Percentiles rank a stretch among this genome's conserved stretches.
phyloP scores from a whole-genome alignment of 768 basidiomycete species.

The Leccinum subgranulosum region DNA sequence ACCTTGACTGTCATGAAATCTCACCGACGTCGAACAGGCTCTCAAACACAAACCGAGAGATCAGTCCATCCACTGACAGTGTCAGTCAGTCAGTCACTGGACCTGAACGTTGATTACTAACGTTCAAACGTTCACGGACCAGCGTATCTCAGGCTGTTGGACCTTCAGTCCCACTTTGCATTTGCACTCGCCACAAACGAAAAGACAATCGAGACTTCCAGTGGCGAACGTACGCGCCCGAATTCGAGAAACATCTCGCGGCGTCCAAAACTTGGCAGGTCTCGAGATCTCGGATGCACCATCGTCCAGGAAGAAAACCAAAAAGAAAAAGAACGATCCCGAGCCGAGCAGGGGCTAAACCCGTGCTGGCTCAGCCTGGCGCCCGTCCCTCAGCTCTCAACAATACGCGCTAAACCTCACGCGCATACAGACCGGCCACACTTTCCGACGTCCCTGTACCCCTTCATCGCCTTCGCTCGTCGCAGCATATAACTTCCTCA shows the following conservation, averaged over 20 bases:
- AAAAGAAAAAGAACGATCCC: constrained; percentile 18
- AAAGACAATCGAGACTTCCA: constrained; percentile 6
- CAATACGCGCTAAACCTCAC: constrained; percentile 4
- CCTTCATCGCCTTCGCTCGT: too few relatives aligned
- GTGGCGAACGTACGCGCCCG: constrained; percentile 28
- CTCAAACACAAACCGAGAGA: constrained; percentile 27
- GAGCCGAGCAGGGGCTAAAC: constrained; percentile 23
- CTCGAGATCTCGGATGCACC: constrained; percentile 17
- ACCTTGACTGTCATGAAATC: too few relatives aligned
- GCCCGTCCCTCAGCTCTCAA: too few relatives aligned
- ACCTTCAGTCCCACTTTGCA: constrained; percentile 19
- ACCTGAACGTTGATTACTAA: not conserved
- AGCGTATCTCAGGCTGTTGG: constrained; percentile 25
- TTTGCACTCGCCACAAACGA: constrained; percentile 3
- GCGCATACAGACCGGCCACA: too few relatives aligned
- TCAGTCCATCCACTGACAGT: constrained; percentile 20
- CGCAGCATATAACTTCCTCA: too few relatives aligned
- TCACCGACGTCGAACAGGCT: constrained; percentile 6
- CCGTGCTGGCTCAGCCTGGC: too few relatives aligned
- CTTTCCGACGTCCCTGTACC: too few relatives aligned
- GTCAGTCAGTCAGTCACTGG: constrained; percentile 8
- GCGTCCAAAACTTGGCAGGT: constrained; percentile 18
- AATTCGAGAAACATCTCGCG: constrained; percentile 24
- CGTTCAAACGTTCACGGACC: not conserved
- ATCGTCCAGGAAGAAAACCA: constrained; percentile 25